Conservation (phyloP, 164 flowering plant genomes). For the Houttuynia cordata region DNA sequence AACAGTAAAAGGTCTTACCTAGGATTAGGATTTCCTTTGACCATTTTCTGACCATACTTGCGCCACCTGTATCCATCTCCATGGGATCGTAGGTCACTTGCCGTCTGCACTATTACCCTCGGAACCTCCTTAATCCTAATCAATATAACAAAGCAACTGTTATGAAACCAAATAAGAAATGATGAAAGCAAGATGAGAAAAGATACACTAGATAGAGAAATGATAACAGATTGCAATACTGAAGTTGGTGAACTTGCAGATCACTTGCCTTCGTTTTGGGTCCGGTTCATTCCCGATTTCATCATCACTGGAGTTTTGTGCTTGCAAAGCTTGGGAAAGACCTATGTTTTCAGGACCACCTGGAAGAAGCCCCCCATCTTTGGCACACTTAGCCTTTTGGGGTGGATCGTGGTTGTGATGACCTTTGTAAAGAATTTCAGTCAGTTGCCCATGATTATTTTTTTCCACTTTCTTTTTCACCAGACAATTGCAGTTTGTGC, state of each 20-base stretch:
- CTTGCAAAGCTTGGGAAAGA: slow-evolving; percentile 7
- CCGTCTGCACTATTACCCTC: slow-evolving; percentile 68
- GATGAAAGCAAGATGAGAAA: not conserved
- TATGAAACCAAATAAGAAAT: not conserved
- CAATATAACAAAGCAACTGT: not conserved
- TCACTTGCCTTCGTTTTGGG: slow-evolving; percentile 43
- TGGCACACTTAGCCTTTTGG: slow-evolving; percentile 25
- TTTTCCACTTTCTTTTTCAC: slow-evolving; percentile 72
- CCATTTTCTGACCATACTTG: slow-evolving; percentile 94
- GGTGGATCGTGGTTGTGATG: slow-evolving; percentile 82
- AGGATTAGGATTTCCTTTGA: slow-evolving; percentile 80
- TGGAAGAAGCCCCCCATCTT: slow-evolving; percentile 25
- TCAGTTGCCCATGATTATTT: slow-evolving; percentile 36
- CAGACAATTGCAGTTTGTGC: slow-evolving; percentile 53
- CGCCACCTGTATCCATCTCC: slow-evolving; percentile 94
- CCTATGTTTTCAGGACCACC: slow-evolving; percentile 13
- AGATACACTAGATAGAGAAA: not conserved
- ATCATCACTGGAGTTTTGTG: slow-evolving; percentile 12
- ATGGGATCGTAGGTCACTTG: slow-evolving; percentile 58
- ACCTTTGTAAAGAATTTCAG: slow-evolving; percentile 58
- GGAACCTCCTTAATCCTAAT: slow-evolving; percentile 41
- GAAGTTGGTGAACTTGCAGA: not conserved
- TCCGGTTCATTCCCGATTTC: slow-evolving; percentile 41
- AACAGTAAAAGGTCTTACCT: slow-evolving; percentile 28
- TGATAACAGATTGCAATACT: too few relatives aligned